These are phyloP conservation scores for Lichtheimia ornata DNA, from an alignment of 371 early-diverging fungal species.

Conservation along the genomic window DNA sequence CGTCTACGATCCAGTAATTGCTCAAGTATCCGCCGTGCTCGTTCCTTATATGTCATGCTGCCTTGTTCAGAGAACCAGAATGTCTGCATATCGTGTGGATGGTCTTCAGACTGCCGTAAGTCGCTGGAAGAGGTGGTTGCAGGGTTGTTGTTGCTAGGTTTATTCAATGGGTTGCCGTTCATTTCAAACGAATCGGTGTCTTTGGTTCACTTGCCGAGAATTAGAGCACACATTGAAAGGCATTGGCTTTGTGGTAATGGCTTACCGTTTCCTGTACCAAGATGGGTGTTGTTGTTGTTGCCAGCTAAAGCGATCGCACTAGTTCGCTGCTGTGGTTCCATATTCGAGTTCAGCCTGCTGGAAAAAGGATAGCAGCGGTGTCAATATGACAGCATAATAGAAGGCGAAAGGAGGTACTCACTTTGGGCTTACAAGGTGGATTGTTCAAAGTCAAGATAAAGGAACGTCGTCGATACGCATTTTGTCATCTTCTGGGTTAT, in stretches of 20 bases:
- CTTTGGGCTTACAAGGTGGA: no score
- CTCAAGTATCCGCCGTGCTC: background rate
- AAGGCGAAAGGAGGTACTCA: no score
- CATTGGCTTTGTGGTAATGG: background rate
- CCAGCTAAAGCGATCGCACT: conserved; percentile 16
- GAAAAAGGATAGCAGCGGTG: no score
- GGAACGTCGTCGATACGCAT: no score
- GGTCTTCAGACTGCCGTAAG: no score
- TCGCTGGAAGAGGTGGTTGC: background rate
- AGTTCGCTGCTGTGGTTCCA: conserved; percentile 2
- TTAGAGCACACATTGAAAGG: background rate
- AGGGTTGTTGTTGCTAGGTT: background rate
- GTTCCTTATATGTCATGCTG: background rate
- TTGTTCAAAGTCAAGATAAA: no score
- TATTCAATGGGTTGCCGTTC: background rate
- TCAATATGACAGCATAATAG: no score
- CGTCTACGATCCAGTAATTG: conserved; percentile 6
- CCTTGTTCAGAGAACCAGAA: conserved; percentile 11
- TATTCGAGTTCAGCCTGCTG: no score
- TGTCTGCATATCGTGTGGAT: background rate
- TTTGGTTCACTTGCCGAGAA: background rate
- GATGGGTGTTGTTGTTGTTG: conserved; percentile 4
- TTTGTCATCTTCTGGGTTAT: no score
- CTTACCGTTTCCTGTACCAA: background rate
- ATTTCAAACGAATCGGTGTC: background rate